These are phyloP conservation scores for Carex parvula DNA, from an alignment of 176 grass and related monocot genomes.

Conservation along the genomic window DNA sequence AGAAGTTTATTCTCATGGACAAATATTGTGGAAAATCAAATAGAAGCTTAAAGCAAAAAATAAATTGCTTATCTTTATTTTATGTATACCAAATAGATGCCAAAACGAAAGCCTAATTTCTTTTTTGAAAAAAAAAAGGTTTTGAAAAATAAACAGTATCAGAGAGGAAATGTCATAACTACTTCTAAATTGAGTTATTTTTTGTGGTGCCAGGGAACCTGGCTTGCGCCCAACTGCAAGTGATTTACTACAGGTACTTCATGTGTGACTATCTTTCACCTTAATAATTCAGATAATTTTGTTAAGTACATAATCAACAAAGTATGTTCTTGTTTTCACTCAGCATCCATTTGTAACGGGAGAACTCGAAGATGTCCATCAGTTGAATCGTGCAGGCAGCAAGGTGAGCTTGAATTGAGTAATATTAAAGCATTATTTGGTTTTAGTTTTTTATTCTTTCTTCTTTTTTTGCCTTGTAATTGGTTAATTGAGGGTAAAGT, in stretches of 20 bases:
- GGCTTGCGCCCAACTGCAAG: constrained; percentile 16
- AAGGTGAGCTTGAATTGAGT: constrained; percentile 38
- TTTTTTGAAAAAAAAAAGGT: background rate
- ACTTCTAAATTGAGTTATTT: constrained; percentile 13
- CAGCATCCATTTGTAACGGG: constrained; percentile 96
- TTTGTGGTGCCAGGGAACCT: constrained; percentile 19
- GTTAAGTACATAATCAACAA: constrained; percentile 2
- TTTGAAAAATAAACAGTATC: background rate
- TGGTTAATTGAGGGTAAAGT: background rate
- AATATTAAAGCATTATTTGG: background rate
- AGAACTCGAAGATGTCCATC: constrained; percentile 41
- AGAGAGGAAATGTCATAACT: background rate
- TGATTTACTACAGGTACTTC: constrained; percentile 14
- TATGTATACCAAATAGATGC: background rate
- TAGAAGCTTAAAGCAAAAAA: background rate
- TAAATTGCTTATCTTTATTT: background rate
- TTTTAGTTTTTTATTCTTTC: background rate
- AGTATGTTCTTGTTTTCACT: constrained; percentile 39
- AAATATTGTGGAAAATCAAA: constrained; percentile 20
- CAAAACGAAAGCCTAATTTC: background rate
- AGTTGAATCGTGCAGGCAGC: constrained; percentile 31
- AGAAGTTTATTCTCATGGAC: background rate
- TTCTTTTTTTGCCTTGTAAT: background rate
- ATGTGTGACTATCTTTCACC: constrained; percentile 9
- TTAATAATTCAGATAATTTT: background rate